Evolutionary conservation across 257 asterid species (phyloP), one percentile per base, ranked within the genome.

Genomic region (Euphrasia confusa): DNA sequence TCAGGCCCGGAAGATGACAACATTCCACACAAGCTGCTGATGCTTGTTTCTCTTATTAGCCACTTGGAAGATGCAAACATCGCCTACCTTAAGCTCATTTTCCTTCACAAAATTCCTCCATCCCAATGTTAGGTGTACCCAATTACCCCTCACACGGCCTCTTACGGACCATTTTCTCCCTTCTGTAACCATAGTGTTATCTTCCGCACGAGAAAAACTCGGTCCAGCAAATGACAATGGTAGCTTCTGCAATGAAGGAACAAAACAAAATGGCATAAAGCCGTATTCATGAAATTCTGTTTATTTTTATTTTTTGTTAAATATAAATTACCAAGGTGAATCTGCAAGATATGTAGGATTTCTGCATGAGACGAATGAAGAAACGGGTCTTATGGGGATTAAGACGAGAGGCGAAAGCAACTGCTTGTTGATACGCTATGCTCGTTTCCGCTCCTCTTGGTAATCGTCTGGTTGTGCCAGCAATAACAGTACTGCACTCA

Each of bases 31-130:
- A 2, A 1, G 50, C 50, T 44, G 4, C 5, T 11, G 1, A 4
- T 13, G 4, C 50, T 44, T 11, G 15, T 11, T 13, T 14, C 58
- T 54, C 10, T 26, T 6, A 48, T 4, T 15, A 5, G 5, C 58
- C 58, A 54, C 60, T 26, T 26, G 14, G 24, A 54, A 54, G 2
- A 54, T 27, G 39, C 60, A 54, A 54, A 13, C 60, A 54, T 54
- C 39, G 4, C 60, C 37, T 0, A 54, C 9, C 37, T 54, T 54
- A 54, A 24, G 35, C 60, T 14, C 37, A 54, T 24, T 54, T 15
- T 26, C 37, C 10, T 54, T 33, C 60, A 10, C 37, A 6, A 10
- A 54, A 9, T 1, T 7, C 14, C 2, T 11, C 60, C 60, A 54
- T 3, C 39, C 60, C 2, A 3, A 0, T 3, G 37, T 2, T 24